A percentile compares a stretch with the other conserved stretches of the same genome.
phyloP scores from a whole-genome alignment of 2,329 filamentous ascomycete species.

The Helotiales sp. region DNA sequence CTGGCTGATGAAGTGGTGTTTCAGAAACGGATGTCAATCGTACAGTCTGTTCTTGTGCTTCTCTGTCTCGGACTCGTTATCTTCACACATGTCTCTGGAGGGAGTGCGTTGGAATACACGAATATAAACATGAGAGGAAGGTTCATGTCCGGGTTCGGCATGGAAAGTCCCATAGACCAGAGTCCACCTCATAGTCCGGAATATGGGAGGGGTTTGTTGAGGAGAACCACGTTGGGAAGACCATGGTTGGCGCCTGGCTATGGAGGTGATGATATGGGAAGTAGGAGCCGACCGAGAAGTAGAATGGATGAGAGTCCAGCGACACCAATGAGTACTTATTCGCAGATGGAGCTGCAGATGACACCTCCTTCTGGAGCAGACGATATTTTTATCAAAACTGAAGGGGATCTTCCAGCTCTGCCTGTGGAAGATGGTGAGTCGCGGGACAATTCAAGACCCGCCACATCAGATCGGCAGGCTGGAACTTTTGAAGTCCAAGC shows the following conservation, averaged over 20 bases:
- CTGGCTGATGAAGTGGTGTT: conserved; percentile 90
- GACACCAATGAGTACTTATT: conserved; percentile 27
- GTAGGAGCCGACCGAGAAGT: conserved; percentile 14
- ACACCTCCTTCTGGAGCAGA: conserved; percentile 15
- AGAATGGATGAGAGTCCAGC: conserved; percentile 21
- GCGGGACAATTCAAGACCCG: background rate
- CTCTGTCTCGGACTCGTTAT: conserved; percentile 86
- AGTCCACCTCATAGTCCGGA: conserved; percentile 29
- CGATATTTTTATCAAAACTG: background rate
- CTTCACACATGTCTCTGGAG: conserved; percentile 61
- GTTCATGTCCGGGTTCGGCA: conserved; percentile 11
- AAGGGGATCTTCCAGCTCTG: background rate
- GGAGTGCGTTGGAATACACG: conserved; percentile 29
- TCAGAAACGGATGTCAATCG: conserved; percentile 88
- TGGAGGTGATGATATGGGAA: conserved; percentile 17
- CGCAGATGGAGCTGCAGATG: conserved; percentile 10
- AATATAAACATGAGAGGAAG: conserved; percentile 24
- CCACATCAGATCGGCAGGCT: background rate
- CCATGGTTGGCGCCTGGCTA: conserved; percentile 21
- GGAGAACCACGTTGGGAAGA: conserved; percentile 5
- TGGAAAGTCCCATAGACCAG: conserved; percentile 26
- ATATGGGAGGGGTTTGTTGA: conserved; percentile 13
- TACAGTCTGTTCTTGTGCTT: conserved; percentile 84
- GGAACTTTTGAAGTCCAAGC: background rate
- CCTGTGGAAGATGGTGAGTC: background rate